A percentile compares a stretch with the other conserved stretches of the same genome.
Evolutionary conservation across 2,329 filamentous ascomycete genomes (phyloP).

Genomic region (Plenodomus lindquistii): DNA sequence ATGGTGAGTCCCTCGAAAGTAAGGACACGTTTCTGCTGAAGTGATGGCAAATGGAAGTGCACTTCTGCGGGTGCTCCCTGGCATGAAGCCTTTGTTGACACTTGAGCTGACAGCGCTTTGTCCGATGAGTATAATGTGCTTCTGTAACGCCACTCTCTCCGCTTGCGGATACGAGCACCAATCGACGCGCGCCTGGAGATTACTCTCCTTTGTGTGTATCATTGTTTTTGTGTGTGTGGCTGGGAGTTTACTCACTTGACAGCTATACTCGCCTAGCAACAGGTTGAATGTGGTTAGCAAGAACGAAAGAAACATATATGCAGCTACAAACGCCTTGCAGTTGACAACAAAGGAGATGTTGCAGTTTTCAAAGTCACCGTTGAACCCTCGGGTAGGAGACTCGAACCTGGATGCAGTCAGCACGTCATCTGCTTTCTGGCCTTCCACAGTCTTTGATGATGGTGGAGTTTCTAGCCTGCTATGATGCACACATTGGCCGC

Average conservation of each 20-base stretch:
- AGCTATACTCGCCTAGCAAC: not conserved
- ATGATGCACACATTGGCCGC: not conserved
- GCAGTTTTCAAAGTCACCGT: too few relatives aligned
- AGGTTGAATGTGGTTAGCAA: not conserved
- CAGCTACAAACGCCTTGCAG: not conserved
- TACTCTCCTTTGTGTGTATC: not conserved
- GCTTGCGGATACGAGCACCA: slow-evolving; percentile 6
- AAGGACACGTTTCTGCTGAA: not conserved
- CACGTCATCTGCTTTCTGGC: too few relatives aligned
- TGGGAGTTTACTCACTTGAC: not conserved
- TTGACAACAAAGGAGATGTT: not conserved
- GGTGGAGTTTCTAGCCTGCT: not conserved
- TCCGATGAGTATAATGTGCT: not conserved
- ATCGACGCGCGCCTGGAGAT: not conserved
- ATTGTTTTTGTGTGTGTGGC: not conserved
- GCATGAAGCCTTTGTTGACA: not conserved
- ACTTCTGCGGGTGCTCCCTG: not conserved
- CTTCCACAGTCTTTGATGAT: too few relatives aligned
- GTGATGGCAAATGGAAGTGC: not conserved
- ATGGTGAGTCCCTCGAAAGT: not conserved
- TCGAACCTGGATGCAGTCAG: too few relatives aligned
- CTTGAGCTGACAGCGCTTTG: not conserved
- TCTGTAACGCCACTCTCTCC: not conserved
- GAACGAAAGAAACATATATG: not conserved
- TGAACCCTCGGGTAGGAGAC: too few relatives aligned